phyloP scores from a whole-genome alignment of 192 early-diverging fungal genomes.

The Spizellomyces sp. region DNA sequence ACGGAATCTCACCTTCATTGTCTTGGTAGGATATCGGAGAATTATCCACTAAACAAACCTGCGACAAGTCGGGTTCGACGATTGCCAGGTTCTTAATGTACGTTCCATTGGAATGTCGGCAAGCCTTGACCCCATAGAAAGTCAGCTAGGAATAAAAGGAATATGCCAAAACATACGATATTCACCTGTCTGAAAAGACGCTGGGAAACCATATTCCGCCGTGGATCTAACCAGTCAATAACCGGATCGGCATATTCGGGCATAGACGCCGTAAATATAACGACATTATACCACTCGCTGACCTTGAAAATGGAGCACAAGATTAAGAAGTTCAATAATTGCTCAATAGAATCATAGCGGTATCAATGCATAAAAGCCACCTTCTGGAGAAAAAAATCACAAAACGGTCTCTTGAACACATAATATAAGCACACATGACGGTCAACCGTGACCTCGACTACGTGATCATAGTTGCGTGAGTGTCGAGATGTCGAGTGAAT shows the following conservation, averaged over 20 bases:
- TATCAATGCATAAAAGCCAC: slow-evolving; percentile 30
- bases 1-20: slow-evolving; percentile 62
- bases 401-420: slow-evolving; percentile 88
- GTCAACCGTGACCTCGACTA: slow-evolving; percentile 84
- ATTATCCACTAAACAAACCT: slow-evolving; percentile 85
- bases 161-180: not conserved
- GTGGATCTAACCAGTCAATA: slow-evolving; percentile 84
- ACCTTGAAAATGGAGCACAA: slow-evolving; percentile 51
- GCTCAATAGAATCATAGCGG: too few relatives aligned
- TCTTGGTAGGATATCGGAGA: slow-evolving; percentile 73
- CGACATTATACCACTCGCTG: slow-evolving; percentile 85
- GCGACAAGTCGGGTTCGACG: slow-evolving; percentile 71
- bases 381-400: slow-evolving; percentile 83
- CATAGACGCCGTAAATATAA: slow-evolving; percentile 91
- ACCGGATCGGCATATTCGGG: slow-evolving; percentile 94
- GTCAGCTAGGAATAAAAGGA: not conserved
- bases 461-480: slow-evolving; percentile 67
- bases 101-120: not conserved
- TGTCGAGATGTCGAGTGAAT: slow-evolving; percentile 75
- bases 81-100: slow-evolving; percentile 4
- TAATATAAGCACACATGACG: slow-evolving; percentile 83
- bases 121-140: not conserved
- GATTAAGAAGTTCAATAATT: not conserved
- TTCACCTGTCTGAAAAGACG: slow-evolving; percentile 68
- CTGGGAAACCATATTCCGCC: slow-evolving; percentile 63